Conservation (phyloP, 1,139 yeast species). For the Yamadazyma diospyri region DNA sequence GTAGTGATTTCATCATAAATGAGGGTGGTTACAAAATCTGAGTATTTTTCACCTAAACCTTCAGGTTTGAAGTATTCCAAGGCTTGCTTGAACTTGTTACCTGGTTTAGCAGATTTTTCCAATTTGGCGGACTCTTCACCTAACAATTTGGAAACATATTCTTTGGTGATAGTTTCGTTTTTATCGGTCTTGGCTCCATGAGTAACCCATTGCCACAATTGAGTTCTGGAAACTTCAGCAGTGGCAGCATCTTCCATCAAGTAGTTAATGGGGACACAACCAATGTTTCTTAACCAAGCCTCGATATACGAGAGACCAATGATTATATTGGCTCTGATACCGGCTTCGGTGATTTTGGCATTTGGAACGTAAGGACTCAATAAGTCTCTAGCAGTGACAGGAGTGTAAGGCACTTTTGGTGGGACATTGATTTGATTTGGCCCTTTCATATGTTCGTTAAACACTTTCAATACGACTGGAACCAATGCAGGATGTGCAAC, state of each 20-base stretch:
- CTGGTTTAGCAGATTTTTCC: slow-evolving; percentile 42
- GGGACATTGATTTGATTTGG: slow-evolving; percentile 76
- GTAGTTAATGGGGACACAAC: slow-evolving; percentile 79
- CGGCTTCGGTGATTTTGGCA: slow-evolving; percentile 66
- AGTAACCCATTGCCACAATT: slow-evolving; percentile 81
- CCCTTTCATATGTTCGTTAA: slow-evolving; percentile 79
- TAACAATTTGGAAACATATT: slow-evolving; percentile 52
- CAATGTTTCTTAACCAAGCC: slow-evolving; percentile 79
- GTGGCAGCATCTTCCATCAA: slow-evolving; percentile 90
- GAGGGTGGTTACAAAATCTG: slow-evolving; percentile 72
- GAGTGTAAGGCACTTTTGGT: slow-evolving; percentile 41
- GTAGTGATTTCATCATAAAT: slow-evolving; percentile 68
- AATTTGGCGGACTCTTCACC: slow-evolving; percentile 62
- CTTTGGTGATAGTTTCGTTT: slow-evolving; percentile 56
- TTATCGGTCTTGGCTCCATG: slow-evolving; percentile 64
- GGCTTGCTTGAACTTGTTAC: slow-evolving; percentile 62
- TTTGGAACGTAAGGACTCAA: slow-evolving; percentile 66
- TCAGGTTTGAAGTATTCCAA: slow-evolving; percentile 63
- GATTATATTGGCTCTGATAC: slow-evolving; percentile 66
- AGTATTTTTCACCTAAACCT: slow-evolving; percentile 61
- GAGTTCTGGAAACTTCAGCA: slow-evolving; percentile 81
- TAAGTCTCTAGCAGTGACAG: slow-evolving; percentile 63
- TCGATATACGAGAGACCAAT: slow-evolving; percentile 78
- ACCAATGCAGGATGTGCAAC: slow-evolving; percentile 82
- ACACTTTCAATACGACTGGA: slow-evolving; percentile 68